Evolutionary conservation across 208 protist species (phyloP).

Genomic region (Phytomonas sp.): DNA sequence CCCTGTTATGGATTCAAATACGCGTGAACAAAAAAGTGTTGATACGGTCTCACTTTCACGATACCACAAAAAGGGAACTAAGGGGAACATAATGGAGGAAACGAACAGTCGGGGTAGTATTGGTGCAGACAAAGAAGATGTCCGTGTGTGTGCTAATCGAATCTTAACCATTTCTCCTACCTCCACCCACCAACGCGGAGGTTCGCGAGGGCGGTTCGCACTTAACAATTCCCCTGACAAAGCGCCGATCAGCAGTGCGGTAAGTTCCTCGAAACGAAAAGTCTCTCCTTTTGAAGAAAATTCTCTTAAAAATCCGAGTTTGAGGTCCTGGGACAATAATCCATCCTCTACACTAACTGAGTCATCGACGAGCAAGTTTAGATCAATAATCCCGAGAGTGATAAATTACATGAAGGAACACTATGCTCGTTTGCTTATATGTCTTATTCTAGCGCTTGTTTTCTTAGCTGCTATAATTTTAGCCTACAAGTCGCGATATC

Average conservation of each 20-base stretch:
- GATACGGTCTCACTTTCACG: background rate
- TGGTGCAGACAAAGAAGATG: background rate
- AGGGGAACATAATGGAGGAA: background rate
- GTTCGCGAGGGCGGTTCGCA: background rate
- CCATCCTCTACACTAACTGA: background rate
- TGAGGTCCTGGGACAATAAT: background rate
- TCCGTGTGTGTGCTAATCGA: background rate
- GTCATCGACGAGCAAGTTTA: background rate
- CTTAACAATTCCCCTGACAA: background rate
- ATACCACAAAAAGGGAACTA: slow-evolving; percentile 5
- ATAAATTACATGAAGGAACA: background rate
- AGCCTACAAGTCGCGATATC: background rate
- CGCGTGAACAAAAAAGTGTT: background rate
- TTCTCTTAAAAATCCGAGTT: background rate
- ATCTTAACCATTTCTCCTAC: background rate
- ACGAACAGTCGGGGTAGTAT: background rate
- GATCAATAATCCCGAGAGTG: background rate
- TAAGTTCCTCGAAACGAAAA: background rate
- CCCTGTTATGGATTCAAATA: background rate
- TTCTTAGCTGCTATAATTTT: background rate
- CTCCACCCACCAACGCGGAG: background rate
- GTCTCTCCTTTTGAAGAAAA: background rate
- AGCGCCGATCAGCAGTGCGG: background rate
- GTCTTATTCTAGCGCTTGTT: background rate
- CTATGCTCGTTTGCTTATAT: background rate